Evolutionary conservation across 371 early-diverging fungal species (phyloP).

Genomic region (Actinomucor elegans): DNA sequence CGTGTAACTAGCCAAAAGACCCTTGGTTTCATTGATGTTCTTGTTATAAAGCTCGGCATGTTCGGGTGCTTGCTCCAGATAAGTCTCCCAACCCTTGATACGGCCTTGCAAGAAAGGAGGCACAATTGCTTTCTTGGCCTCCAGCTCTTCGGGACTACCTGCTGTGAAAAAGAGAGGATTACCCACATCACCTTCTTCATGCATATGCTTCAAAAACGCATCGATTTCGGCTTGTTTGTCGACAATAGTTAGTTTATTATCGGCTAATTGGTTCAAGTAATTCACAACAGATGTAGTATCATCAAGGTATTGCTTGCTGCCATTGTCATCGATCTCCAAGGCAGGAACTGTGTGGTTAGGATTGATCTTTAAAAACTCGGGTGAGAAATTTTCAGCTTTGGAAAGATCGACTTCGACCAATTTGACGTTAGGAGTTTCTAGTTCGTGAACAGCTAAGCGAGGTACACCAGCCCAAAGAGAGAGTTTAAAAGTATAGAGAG

Average conservation of each 20-base stretch:
- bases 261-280: slow-evolving; percentile 21
- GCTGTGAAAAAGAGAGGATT: slow-evolving; percentile 38
- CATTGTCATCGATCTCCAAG: slow-evolving; percentile 23
- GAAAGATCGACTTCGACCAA: slow-evolving; percentile 31
- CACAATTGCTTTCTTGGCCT: slow-evolving; percentile 20
- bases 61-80: slow-evolving; percentile 21
- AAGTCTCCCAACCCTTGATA: slow-evolving; percentile 27
- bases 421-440: slow-evolving; percentile 23
- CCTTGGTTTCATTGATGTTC: slow-evolving; percentile 19
- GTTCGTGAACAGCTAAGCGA: slow-evolving; percentile 32
- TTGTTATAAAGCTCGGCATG: slow-evolving; percentile 22
- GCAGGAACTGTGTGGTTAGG: slow-evolving; percentile 38
- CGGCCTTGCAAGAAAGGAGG: slow-evolving; percentile 31
- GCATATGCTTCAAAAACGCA: slow-evolving; percentile 27
- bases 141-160: slow-evolving; percentile 22
- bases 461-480: slow-evolving; percentile 37
- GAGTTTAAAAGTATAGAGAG: slow-evolving; percentile 33
- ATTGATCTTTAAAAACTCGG: slow-evolving; percentile 29
- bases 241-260: slow-evolving; percentile 10
- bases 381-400: slow-evolving; percentile 39
- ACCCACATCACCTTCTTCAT: slow-evolving; percentile 30
- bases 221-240: slow-evolving; percentile 18
- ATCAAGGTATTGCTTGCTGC: slow-evolving; percentile 3
- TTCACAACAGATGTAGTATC: slow-evolving; percentile 25
- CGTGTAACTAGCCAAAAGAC: slow-evolving; percentile 13